Evolutionary conservation across 148 eudicot species (phyloP).

Genomic region (Hydrangea macrophylla): DNA sequence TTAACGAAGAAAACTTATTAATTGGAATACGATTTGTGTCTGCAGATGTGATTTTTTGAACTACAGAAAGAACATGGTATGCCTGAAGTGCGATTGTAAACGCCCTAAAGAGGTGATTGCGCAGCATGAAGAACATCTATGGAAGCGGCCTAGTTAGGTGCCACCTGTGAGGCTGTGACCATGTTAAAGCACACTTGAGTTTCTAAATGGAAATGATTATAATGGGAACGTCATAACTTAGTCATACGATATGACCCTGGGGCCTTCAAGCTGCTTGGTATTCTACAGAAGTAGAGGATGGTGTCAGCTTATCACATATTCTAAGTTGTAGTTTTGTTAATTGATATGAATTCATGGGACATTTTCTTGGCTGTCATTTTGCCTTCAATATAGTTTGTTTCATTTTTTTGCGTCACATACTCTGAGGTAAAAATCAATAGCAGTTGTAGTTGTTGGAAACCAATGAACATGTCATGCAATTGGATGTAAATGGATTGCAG

Average conservation of each 20-base stretch:
- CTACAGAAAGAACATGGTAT: constrained; percentile 33
- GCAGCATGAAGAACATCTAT: constrained; percentile 28
- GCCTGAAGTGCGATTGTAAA: constrained; percentile 42
- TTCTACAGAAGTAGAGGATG: background rate
- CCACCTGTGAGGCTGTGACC: background rate
- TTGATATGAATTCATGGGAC: background rate
- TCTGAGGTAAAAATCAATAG: too few species aligned
- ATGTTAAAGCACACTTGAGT: background rate
- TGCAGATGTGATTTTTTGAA: constrained; percentile 56
- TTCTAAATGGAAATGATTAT: background rate
- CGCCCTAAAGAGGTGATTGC: constrained; percentile 23
- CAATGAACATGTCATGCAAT: too few species aligned
- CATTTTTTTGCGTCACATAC: too few species aligned
- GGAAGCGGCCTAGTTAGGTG: constrained; percentile 30
- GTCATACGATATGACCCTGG: too few species aligned
- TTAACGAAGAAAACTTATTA: background rate
- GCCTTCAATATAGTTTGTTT: too few species aligned
- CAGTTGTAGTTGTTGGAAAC: too few species aligned
- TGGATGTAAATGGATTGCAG: too few species aligned
- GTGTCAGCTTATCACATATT: background rate
- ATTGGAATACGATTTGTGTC: background rate
- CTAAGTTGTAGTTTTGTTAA: background rate
- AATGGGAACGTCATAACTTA: too few species aligned
- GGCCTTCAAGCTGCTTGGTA: background rate
- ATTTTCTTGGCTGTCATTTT: background rate